A percentile compares a stretch with the other conserved stretches of the same genome.
Evolutionary conservation across 345 rosid genomes (phyloP).

Genomic region (Fremontodendron californicum): DNA sequence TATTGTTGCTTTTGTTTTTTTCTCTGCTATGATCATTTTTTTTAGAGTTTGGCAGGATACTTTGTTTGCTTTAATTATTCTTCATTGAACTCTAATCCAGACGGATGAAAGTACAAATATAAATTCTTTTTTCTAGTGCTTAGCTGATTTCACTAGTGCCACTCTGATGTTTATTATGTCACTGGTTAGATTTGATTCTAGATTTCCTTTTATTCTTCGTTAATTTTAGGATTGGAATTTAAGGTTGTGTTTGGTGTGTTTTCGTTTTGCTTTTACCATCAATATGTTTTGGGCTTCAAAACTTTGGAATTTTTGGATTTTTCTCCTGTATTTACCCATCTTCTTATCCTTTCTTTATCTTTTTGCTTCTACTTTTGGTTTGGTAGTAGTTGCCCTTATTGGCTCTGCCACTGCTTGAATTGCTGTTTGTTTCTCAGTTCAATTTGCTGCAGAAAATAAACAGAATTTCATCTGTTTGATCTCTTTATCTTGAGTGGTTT

Average conservation of each 20-base stretch:
- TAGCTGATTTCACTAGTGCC: background rate
- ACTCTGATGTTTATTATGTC: background rate
- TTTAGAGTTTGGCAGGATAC: background rate
- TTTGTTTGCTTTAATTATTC: background rate
- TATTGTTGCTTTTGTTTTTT: conserved; percentile 1
- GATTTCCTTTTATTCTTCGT: background rate
- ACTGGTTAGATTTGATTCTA: conserved; percentile 4
- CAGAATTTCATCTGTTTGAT: background rate
- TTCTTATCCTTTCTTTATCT: conserved; percentile 33
- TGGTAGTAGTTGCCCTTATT: conserved; percentile 14
- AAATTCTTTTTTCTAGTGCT: background rate
- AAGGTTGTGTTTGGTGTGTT: background rate
- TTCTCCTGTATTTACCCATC: conserved; percentile 20
- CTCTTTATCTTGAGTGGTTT: background rate
- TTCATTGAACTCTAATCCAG: conserved; percentile 1
- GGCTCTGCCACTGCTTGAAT: conserved; percentile 14
- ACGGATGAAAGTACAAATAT: background rate
- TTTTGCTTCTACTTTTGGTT: conserved; percentile 21
- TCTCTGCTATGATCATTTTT: background rate
- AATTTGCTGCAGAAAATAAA: conserved; percentile 1
- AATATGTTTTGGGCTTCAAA: background rate
- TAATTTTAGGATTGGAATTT: background rate
- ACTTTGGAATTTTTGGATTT: conserved; percentile 14
- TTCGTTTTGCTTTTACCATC: conserved; percentile 9
- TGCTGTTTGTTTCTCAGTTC: conserved; percentile 6